These are phyloP conservation scores for Melastoma malabathricum DNA, from an alignment of 345 rosid species.

Conservation along the genomic window DNA sequence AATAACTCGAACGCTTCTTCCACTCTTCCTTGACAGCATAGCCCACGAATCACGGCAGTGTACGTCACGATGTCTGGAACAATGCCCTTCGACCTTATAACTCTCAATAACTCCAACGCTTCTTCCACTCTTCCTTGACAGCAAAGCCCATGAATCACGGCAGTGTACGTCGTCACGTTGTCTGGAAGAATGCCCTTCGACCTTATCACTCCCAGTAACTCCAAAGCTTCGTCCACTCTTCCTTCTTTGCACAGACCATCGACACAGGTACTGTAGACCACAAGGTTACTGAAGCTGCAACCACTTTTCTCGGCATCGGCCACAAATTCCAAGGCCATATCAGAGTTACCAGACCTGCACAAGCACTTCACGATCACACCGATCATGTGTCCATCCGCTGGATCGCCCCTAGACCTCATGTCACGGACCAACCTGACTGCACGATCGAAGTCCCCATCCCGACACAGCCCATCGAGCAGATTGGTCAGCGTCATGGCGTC, in stretches of 20 bases:
- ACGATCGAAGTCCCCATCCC: background rate
- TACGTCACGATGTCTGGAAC: background rate
- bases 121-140: too few relatives aligned
- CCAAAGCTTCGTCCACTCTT: constrained; percentile 1
- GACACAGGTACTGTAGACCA: constrained; percentile 5
- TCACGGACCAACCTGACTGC: background rate
- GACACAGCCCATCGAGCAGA: constrained; percentile 4
- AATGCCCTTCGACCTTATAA: constrained; percentile 1
- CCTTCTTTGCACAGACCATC: constrained; percentile 10
- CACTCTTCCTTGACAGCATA: background rate
- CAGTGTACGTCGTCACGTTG: too few relatives aligned
- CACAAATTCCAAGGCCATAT: constrained; percentile 1
- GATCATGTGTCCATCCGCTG: constrained; percentile 1
- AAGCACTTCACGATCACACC: constrained; percentile 1
- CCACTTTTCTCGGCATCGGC: background rate
- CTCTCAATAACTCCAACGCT: background rate
- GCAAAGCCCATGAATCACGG: too few relatives aligned
- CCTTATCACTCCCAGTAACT: too few relatives aligned
- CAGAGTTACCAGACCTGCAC: background rate
- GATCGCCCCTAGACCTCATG: background rate
- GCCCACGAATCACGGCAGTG: constrained; percentile 3
- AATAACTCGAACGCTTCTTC: constrained; percentile 4
- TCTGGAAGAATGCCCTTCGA: too few relatives aligned
- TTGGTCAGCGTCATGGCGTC: background rate
- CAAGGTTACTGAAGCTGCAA: background rate